Evolutionary conservation across 2,329 filamentous ascomycete species (phyloP).

Genomic region (Coleophoma crateriformis): DNA sequence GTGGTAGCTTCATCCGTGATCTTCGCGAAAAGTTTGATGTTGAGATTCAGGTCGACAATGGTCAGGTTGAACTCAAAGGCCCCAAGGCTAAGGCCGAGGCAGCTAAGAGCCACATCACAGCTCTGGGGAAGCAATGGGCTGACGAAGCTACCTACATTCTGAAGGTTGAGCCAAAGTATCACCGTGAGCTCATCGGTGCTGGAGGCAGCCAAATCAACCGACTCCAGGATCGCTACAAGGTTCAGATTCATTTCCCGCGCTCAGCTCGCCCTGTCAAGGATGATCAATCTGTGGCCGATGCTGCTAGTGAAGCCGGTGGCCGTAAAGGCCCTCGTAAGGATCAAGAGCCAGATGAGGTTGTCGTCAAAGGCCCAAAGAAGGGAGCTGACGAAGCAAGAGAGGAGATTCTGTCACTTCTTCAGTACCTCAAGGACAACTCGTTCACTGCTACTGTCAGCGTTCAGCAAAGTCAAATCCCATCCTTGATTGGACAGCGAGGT

Average conservation of each 20-base stretch:
- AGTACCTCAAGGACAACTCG: constrained; percentile 87
- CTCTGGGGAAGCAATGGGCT: constrained; percentile 75
- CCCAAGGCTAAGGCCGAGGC: constrained; percentile 91
- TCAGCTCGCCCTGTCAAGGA: constrained; percentile 59
- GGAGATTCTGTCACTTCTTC: constrained; percentile 81
- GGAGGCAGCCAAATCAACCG: constrained; percentile 85
- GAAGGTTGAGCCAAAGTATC: constrained; percentile 90
- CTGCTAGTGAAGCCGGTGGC: constrained; percentile 58
- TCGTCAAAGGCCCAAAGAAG: constrained; percentile 85
- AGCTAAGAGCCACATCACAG: constrained; percentile 75
- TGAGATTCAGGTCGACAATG: constrained; percentile 84
- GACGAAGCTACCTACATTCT: constrained; percentile 85
- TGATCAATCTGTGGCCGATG: constrained; percentile 66
- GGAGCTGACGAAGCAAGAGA: constrained; percentile 89
- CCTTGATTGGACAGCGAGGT: constrained; percentile 85
- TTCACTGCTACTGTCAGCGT: constrained; percentile 75
- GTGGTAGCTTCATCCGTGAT: constrained; percentile 60
- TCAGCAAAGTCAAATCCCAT: constrained; percentile 88
- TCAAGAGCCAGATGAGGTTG: constrained; percentile 82
- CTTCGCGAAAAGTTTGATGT: constrained; percentile 63
- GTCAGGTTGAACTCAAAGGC: constrained; percentile 92
- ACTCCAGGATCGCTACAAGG: constrained; percentile 86
- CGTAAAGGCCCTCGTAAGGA: constrained; percentile 56
- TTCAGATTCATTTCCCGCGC: constrained; percentile 89
- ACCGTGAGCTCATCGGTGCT: constrained; percentile 87